Base-by-base conservation (phyloP, 768 basidiomycete species). In the Krasilnikovozyma curviuscula region DNA sequence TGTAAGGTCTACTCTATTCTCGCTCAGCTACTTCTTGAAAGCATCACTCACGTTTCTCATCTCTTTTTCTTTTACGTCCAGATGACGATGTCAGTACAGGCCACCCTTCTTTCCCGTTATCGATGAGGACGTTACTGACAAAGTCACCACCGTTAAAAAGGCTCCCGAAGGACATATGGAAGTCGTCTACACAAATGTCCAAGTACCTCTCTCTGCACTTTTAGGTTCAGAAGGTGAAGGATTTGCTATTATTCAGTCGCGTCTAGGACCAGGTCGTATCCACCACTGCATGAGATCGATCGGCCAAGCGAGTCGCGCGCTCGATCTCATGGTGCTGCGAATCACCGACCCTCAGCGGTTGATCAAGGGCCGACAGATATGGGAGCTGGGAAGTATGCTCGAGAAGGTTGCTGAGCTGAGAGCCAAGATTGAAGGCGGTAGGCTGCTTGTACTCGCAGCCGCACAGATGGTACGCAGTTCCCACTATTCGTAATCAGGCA, bases 201-300 rank as follows among this genome's bases (percentile, higher is more conserved):
- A 83, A 29, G 80, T 98, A 16, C 86, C 86, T 8, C 63, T 83
- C 50, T 66, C 68, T 46, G 88, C 88, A 61, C 62, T 95, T 41
- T 73, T 98, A 13, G 62, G 63, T 4, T 63, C 63, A 8, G 89
- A 89, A 82, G 89, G 93, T 13, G 73, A 74, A 54, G 93, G 93
- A 5, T 98, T 98, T 56, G 93, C 95, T 74, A 86, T 89, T 54
- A 83, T 95, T 53, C 89, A 95, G 74, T 88, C 88, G 35, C 83
- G 89, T 54, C 77, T 95, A 44, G 89, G 88, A 23, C 88, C 88
- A 43, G 88, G 88, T n/a, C 79, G 88, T 47, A 82, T 91, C 57
- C 88, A 91, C 59, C 84, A 89, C 61, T 93, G 91, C 70, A 98
- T 98, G 93, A 78, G 93, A 32, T 82, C 84, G 7, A 83, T 98